Percentiles rank a stretch among this genome's conserved stretches.
Evolutionary conservation across 2,329 filamentous ascomycete species (phyloP).

Genomic region (Tolypocladium guangdongense): DNA sequence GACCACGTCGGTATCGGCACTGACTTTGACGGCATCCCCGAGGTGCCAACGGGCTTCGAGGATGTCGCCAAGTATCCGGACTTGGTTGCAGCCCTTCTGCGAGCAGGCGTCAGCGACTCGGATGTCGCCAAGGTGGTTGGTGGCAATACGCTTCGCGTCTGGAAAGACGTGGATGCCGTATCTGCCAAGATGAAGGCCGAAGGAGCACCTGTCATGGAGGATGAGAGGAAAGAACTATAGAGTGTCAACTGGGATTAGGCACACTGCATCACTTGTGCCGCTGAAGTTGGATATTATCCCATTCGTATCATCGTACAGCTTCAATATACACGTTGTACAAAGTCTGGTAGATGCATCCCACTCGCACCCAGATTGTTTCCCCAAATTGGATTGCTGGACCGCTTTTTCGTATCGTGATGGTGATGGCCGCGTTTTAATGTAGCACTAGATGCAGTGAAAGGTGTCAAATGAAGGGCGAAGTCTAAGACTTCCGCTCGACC

Average conservation of each 20-base stretch:
- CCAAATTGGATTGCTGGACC: neutral
- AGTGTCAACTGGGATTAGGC: neutral
- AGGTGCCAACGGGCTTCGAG: slow-evolving; percentile 62
- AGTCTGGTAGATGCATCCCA: neutral
- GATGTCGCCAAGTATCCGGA: slow-evolving; percentile 78
- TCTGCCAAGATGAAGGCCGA: slow-evolving; percentile 52
- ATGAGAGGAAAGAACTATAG: slow-evolving; percentile 23
- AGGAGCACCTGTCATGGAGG: slow-evolving; percentile 42
- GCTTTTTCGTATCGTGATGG: neutral
- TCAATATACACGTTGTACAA: slow-evolving; percentile 20
- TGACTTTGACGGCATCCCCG: slow-evolving; percentile 72
- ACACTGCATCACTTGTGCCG: neutral
- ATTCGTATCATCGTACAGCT: slow-evolving; percentile 15
- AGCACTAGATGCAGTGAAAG: neutral
- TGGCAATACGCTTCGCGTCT: slow-evolving; percentile 73
- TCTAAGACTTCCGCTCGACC: slow-evolving; percentile 29
- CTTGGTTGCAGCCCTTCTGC: slow-evolving; percentile 64
- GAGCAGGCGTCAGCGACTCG: slow-evolving; percentile 59
- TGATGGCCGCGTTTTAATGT: neutral
- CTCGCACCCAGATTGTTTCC: neutral
- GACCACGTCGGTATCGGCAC: slow-evolving; percentile 81
- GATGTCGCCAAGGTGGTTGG: slow-evolving; percentile 70
- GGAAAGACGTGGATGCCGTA: slow-evolving; percentile 66
- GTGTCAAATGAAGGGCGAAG: neutral
- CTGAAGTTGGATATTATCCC: slow-evolving; percentile 1